Evolutionary conservation across 2,329 filamentous ascomycete species (phyloP).

Genomic region (Xylariaceae sp.): DNA sequence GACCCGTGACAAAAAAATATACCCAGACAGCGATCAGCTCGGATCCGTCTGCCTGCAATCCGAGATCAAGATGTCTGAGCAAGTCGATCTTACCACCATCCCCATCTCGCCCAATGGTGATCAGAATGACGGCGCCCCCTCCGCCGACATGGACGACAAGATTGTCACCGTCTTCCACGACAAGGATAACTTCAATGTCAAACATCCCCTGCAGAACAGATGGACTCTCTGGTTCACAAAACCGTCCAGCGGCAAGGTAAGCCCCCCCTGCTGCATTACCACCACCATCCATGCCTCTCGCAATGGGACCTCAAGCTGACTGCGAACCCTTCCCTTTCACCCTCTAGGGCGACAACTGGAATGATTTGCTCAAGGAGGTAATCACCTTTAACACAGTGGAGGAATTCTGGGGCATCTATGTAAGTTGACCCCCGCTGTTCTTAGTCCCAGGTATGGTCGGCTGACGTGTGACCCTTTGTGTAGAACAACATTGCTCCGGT

Average conservation of each 20-base stretch:
- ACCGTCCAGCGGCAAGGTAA: constrained; percentile 88
- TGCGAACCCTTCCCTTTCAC: background rate
- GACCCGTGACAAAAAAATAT: too few relatives aligned
- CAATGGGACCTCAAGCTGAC: constrained; percentile 9
- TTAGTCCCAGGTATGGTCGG: background rate
- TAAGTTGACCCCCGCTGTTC: constrained; percentile 45
- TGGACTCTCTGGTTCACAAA: constrained; percentile 99
- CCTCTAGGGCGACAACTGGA: constrained; percentile 95
- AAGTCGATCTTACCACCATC: constrained; percentile 63
- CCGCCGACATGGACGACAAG: constrained; percentile 47
- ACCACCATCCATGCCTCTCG: background rate
- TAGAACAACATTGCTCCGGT: constrained; percentile 98
- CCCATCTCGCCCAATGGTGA: constrained; percentile 61
- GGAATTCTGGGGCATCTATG: constrained; percentile 99
- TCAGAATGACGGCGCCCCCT: constrained; percentile 43
- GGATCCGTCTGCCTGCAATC: too few relatives aligned
- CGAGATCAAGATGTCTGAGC: constrained; percentile 44
- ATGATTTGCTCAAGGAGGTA: constrained; percentile 94
- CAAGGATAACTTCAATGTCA: constrained; percentile 98
- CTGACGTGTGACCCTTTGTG: too few relatives aligned
- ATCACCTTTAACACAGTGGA: constrained; percentile 98
- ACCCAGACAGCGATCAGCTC: too few relatives aligned
- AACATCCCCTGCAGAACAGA: constrained; percentile 93
- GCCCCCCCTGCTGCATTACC: constrained; percentile 18
- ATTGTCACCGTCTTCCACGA: constrained; percentile 95